Conservation (phyloP, 164 flowering plant genomes). For the Stephania japonica region DNA sequence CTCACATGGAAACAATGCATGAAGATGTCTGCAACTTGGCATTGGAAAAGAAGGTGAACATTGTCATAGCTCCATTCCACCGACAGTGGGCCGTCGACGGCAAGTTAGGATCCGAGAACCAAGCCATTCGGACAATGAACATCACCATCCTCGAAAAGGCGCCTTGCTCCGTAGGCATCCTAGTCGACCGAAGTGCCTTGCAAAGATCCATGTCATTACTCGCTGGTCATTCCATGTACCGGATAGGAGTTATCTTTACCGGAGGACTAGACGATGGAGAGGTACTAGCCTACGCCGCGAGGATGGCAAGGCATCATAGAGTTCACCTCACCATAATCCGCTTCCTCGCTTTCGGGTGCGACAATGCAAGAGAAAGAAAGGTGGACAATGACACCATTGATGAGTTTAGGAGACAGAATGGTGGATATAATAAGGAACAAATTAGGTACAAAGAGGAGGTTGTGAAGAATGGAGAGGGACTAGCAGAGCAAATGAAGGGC, state of each 20-base stretch:
- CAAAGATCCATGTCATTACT: slow-evolving; percentile 11
- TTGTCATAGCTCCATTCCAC: slow-evolving; percentile 52
- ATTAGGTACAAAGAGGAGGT: slow-evolving; percentile 30
- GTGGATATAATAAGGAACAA: slow-evolving; percentile 16
- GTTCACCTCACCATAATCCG: slow-evolving; percentile 33
- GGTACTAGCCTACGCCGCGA: slow-evolving; percentile 33
- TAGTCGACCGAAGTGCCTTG: slow-evolving; percentile 33
- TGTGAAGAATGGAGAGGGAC: slow-evolving; percentile 30
- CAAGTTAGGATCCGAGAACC: background rate
- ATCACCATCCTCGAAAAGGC: slow-evolving; percentile 26
- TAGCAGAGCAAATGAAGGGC: slow-evolving; percentile 10
- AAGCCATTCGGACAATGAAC: slow-evolving; percentile 23
- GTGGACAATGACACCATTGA: slow-evolving; percentile 22
- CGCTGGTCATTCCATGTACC: slow-evolving; percentile 5
- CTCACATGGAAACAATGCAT: slow-evolving; percentile 31
- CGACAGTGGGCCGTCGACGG: slow-evolving; percentile 39
- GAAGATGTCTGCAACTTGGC: slow-evolving; percentile 43
- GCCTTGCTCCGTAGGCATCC: slow-evolving; percentile 52
- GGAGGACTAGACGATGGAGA: slow-evolving; percentile 52
- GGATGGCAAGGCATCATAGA: slow-evolving; percentile 27
- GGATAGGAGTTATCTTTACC: slow-evolving; percentile 33
- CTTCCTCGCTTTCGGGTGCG: slow-evolving; percentile 10
- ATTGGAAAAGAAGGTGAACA: slow-evolving; percentile 18
- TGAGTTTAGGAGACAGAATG: slow-evolving; percentile 14
- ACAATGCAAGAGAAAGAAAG: slow-evolving; percentile 19